Evolutionary conservation across 495 filamentous ascomycete genomes (phyloP).

Genomic region (Friedmanniomyces simplex): DNA sequence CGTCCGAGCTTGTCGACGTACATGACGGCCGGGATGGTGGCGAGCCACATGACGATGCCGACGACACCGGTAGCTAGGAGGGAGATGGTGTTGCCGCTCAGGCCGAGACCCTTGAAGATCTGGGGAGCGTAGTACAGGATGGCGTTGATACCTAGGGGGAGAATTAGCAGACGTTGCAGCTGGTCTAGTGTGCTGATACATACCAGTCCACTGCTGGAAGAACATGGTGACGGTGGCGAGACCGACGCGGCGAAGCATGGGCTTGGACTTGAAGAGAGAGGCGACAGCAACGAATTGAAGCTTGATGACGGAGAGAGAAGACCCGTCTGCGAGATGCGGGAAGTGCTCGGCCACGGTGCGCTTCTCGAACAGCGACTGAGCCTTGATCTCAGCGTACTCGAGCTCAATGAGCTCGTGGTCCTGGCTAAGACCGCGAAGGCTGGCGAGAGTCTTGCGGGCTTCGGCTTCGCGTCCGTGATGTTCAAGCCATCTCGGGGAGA

Average conservation of each 20-base stretch:
- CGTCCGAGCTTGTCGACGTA: conserved; percentile 42
- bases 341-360: conserved; percentile 60
- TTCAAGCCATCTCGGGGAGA: conserved; percentile 69
- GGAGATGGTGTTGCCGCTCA: conserved; percentile 50
- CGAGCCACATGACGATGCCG: conserved; percentile 56
- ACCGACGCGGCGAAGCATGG: conserved; percentile 67
- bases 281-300: conserved; percentile 63
- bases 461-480: conserved; percentile 65
- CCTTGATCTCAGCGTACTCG: conserved; percentile 75
- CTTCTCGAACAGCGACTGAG: conserved; percentile 70
- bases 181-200: too few species aligned
- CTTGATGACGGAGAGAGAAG: conserved; percentile 50
- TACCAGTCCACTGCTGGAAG: conserved; percentile 57
- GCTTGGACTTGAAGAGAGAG: conserved; percentile 58
- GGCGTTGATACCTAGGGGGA: conserved; percentile 55
- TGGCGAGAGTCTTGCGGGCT: conserved; percentile 55
- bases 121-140: conserved; percentile 59
- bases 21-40: conserved; percentile 46
- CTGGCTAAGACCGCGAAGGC: conserved; percentile 47
- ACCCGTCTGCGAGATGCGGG: conserved; percentile 52
- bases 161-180: not conserved
- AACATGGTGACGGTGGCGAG: conserved; percentile 61
- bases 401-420: conserved; percentile 59
- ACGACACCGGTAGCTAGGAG: conserved; percentile 73
- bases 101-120: conserved; percentile 62